Evolutionary conservation across 1,284 basidiomycete genomes (phyloP).

Genomic region (Microbotryum violaceum): DNA sequence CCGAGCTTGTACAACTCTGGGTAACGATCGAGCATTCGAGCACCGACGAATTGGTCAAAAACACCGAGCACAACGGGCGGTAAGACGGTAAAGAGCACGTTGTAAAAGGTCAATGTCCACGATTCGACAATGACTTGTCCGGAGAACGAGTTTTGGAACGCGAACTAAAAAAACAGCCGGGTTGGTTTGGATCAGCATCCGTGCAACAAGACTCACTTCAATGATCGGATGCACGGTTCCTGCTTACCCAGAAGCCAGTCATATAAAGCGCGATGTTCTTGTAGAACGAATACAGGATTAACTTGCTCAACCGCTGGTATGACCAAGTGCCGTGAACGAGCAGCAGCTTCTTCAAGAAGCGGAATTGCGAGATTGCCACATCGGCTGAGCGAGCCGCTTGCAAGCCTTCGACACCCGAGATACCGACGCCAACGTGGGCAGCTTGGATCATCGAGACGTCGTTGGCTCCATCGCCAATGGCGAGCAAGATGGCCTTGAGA

Average conservation of each 20-base stretch:
- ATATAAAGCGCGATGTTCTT: constrained; percentile 92
- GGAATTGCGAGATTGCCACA: constrained; percentile 95
- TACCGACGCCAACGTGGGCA: constrained; percentile 83
- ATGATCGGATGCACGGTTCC: neutral
- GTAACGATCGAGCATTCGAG: constrained; percentile 91
- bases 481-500: constrained; percentile 79
- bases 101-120: constrained; percentile 73
- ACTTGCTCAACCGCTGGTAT: constrained; percentile 87
- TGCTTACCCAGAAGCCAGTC: constrained; percentile 49
- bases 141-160: constrained; percentile 97
- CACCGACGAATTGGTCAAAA: constrained; percentile 79
- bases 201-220: neutral
- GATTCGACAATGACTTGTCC: constrained; percentile 98
- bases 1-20: constrained; percentile 92
- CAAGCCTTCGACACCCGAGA: constrained; percentile 94
- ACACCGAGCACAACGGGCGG: constrained; percentile 96
- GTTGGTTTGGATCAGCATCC: no score
- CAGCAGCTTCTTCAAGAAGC: constrained; percentile 89
- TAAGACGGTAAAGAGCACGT: constrained; percentile 78
- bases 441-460: constrained; percentile 57
- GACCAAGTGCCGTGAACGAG: constrained; percentile 98
- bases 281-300: constrained; percentile 60
- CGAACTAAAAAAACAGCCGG: constrained; percentile 55
- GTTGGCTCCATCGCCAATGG: constrained; percentile 66
- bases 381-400: constrained; percentile 96